Base-by-base conservation (phyloP, 306 rosid genomes). In the Dryas octopetala region DNA sequence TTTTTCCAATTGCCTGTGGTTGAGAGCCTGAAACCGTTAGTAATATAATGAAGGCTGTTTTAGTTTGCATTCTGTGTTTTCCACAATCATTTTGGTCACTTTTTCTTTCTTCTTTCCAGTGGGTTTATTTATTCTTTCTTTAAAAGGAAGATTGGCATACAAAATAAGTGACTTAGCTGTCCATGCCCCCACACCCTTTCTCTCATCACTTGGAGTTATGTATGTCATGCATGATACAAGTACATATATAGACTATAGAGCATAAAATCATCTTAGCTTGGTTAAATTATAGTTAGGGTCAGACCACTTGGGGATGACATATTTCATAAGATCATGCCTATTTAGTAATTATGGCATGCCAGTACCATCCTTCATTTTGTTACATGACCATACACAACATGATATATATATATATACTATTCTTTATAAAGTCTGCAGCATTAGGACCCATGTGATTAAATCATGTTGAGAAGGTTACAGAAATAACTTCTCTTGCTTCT, bases 181-280 rank as follows among this genome's bases (percentile, higher is more conserved):
- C 62, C 76, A 32, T 67, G 78, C 19, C 66, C 82, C 82, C 85
- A 72, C 82, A 32, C 16, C 11, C 58, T 63, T 70, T 63, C 67
- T 32, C 51, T 46, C 73, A 46, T 73, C 80, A 75, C 73, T 47
- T 68, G 65, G 71, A 40, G 10, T 2, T 32, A 60, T 69, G 48
- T 58, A 17, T 54, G 70, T 76, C 44, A 26, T 23, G 10, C 63
- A 23, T 4, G 16, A 32, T 32, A 32, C 2, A 32, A 32, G 38
- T 32, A 32, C 38, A 32, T 32, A 32, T 32, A 32, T 32, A 32
- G 38, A 32, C 2, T 32, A 32, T 32, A 1, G 38, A 32, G 38
- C 38, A 32, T 32, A 32, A 32, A 0, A 32, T 32, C 38, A 32
- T 32, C 38, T 28, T 28, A 28, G 32, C 32, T 28, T 28, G 19